A percentile compares a stretch with the other conserved stretches of the same genome.
phyloP scores from a whole-genome alignment of 495 filamentous ascomycete species.

The Niebla homalea region DNA sequence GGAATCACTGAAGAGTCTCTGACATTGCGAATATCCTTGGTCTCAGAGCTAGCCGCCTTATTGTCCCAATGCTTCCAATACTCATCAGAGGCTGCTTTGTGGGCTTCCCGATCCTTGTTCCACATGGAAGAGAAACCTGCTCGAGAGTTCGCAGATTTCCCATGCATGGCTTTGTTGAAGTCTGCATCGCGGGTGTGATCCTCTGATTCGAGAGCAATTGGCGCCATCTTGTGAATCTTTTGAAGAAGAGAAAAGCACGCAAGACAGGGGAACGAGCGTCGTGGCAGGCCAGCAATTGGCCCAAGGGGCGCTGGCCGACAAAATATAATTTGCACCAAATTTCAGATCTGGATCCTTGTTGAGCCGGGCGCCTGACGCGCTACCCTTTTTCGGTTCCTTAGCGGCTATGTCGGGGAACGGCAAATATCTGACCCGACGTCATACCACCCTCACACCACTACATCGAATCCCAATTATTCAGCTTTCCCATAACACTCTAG shows the following conservation, averaged over 20 bases:
- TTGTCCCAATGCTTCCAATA: conserved; percentile 99
- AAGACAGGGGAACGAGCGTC: conserved; percentile 1
- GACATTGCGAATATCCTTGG: conserved; percentile 65
- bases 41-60: conserved; percentile 69
- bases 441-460: too few relatives aligned
- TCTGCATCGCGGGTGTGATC: conserved; percentile 81
- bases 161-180: conserved; percentile 87
- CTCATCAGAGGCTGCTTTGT: conserved; percentile 84
- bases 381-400: too few relatives aligned
- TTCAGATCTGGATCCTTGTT: too few relatives aligned
- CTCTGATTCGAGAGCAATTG: conserved; percentile 66
- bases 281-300: background rate
- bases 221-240: conserved; percentile 45
- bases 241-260: background rate
- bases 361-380: too few relatives aligned
- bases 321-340: too few relatives aligned
- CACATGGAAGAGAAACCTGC: conserved; percentile 77
- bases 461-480: background rate
- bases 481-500: background rate
- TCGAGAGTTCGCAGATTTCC: conserved; percentile 56
- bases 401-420: too few relatives aligned
- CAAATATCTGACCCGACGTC: too few relatives aligned
- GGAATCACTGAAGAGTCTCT: conserved; percentile 9
- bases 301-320: too few relatives aligned
- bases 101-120: conserved; percentile 65